phyloP scores from a whole-genome alignment of 1,284 basidiomycete species.

The Rhodotorula mucilaginosa region DNA sequence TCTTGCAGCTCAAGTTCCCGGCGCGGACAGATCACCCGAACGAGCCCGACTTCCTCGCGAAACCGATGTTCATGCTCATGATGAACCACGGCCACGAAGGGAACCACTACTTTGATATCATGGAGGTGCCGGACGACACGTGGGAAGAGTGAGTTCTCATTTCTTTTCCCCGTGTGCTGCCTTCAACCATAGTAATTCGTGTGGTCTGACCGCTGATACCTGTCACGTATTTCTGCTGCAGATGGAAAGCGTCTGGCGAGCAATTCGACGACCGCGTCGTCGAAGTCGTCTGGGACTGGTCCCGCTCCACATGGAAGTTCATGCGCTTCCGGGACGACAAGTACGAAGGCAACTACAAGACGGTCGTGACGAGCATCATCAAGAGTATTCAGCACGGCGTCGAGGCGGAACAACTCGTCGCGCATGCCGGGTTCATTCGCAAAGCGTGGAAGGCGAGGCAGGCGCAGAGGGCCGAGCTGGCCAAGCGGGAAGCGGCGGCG shows the following conservation, averaged over 20 bases:
- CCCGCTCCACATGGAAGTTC: slow-evolving; percentile 70
- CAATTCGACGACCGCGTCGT: slow-evolving; percentile 87
- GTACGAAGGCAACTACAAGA: slow-evolving; percentile 77
- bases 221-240: slow-evolving; percentile 48
- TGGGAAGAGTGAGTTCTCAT: slow-evolving; percentile 74
- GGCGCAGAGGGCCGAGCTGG: slow-evolving; percentile 13
- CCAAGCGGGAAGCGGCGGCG: neutral
- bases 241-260: slow-evolving; percentile 78
- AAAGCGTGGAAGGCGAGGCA: slow-evolving; percentile 42
- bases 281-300: slow-evolving; percentile 84
- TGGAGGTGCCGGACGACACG: slow-evolving; percentile 82
- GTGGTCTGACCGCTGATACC: neutral
- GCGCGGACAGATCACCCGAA: slow-evolving; percentile 57
- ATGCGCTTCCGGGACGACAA: slow-evolving; percentile 92
- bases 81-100: slow-evolving; percentile 57
- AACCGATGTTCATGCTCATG: slow-evolving; percentile 76
- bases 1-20: slow-evolving; percentile 87
- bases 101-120: slow-evolving; percentile 69
- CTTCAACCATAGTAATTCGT: neutral
- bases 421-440: slow-evolving; percentile 38
- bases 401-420: slow-evolving; percentile 53
- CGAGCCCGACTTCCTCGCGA: slow-evolving; percentile 74
- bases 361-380: slow-evolving; percentile 78
- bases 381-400: slow-evolving; percentile 86
- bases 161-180: slow-evolving; percentile 1